Conservation (phyloP, 441 rosid genomes). For the Geranium incanum region DNA sequence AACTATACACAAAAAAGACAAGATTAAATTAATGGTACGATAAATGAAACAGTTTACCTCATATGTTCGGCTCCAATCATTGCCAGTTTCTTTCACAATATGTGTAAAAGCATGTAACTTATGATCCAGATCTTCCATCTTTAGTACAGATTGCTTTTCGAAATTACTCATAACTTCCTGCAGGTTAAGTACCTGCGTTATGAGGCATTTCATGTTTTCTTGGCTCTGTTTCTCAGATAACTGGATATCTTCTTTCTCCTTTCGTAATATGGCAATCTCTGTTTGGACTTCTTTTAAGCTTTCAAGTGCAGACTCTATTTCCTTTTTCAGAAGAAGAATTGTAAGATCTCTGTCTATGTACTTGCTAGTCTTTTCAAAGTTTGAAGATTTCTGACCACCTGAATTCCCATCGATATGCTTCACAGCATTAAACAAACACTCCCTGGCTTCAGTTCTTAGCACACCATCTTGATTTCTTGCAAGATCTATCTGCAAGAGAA, state of each 20-base stretch:
- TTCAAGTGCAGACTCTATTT: conserved; percentile 71
- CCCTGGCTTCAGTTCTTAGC: conserved; percentile 2
- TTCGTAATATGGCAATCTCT: conserved; percentile 57
- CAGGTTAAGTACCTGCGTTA: conserved; percentile 42
- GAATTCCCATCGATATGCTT: conserved; percentile 23
- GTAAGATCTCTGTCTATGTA: conserved; percentile 47
- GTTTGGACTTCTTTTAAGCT: conserved; percentile 66
- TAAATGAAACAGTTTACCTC: conserved; percentile 38
- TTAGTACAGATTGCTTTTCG: conserved; percentile 44
- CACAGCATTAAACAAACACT: conserved; percentile 31
- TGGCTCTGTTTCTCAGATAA: conserved; percentile 47
- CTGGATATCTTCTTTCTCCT: conserved; percentile 58
- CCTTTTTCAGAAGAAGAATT: conserved; percentile 61
- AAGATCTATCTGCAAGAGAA: conserved; percentile 44
- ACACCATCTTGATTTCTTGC: no score
- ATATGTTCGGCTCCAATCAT: conserved; percentile 40
- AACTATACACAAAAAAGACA: neutral
- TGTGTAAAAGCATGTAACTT: conserved; percentile 48
- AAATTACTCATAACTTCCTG: conserved; percentile 43
- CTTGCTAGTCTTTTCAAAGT: conserved; percentile 25
- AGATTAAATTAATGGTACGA: neutral
- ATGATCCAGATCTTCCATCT: conserved; percentile 34
- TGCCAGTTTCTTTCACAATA: conserved; percentile 36
- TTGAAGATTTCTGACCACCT: conserved; percentile 26
- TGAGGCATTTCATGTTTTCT: conserved; percentile 45